These are phyloP conservation scores for Phytophthora palmivora DNA, from an alignment of 352 stramenopile species.

Conservation along the genomic window DNA sequence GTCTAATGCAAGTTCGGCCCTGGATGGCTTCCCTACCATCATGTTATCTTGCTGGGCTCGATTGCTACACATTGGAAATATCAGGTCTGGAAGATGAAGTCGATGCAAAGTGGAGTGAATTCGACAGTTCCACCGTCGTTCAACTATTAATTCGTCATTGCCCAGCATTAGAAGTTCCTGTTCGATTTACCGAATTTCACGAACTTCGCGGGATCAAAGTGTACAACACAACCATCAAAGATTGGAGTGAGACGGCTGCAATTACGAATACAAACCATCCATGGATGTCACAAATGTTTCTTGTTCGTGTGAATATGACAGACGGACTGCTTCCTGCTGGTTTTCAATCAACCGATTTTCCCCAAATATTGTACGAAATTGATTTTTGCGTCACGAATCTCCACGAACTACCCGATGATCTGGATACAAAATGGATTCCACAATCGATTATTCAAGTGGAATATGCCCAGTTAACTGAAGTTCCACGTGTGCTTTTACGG, in stretches of 20 bases:
- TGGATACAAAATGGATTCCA: constrained; percentile 51
- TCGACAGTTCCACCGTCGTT: constrained; percentile 33
- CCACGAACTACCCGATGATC: constrained; percentile 30
- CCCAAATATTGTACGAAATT: constrained; percentile 35
- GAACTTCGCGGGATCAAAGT: constrained; percentile 43
- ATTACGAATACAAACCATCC: constrained; percentile 30
- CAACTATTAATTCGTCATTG: constrained; percentile 47
- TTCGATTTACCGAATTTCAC: constrained; percentile 26
- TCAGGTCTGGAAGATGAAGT: constrained; percentile 31
- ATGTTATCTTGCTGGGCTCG: constrained; percentile 40
- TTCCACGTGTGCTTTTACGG: constrained; percentile 17
- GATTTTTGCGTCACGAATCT: constrained; percentile 51
- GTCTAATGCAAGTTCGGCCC: constrained; percentile 32
- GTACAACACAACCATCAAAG: constrained; percentile 45
- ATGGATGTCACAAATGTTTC: constrained; percentile 37
- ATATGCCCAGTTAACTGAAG: constrained; percentile 12
- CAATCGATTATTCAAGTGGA: constrained; percentile 27
- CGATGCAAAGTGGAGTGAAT: constrained; percentile 13
- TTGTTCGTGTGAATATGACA: constrained; percentile 43
- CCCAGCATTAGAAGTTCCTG: constrained; percentile 26
- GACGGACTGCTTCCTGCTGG: constrained; percentile 36
- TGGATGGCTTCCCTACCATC: constrained; percentile 35
- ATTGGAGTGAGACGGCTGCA: constrained; percentile 35
- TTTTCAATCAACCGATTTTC: constrained; percentile 42
- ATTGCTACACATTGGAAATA: constrained; percentile 31